A percentile compares a stretch with the other conserved stretches of the same genome.
Evolutionary conservation across 148 eudicot species (phyloP).

Genomic region (Nepenthes mirabilis): DNA sequence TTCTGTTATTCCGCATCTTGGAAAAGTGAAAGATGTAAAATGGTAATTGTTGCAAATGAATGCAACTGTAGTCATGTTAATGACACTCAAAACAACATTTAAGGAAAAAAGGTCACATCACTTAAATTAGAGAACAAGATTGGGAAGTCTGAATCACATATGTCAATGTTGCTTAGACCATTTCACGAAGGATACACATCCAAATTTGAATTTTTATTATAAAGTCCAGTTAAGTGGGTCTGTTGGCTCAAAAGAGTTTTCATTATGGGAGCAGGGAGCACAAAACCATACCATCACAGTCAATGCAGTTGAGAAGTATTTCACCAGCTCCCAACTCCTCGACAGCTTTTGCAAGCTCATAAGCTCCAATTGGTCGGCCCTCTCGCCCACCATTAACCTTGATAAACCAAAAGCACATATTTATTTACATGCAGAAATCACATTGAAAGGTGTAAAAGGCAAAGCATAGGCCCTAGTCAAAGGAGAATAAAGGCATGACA

Average conservation of each 20-base stretch:
- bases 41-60: too few relatives aligned
- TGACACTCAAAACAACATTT: too few relatives aligned
- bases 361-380: conserved; percentile 91
- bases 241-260: not conserved
- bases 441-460: not conserved
- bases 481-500: not conserved
- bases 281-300: conserved; percentile 72
- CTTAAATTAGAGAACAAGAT: too few relatives aligned
- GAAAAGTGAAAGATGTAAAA: too few relatives aligned
- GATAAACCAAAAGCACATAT: not conserved
- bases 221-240: too few relatives aligned
- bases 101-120: too few relatives aligned
- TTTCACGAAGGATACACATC: too few relatives aligned
- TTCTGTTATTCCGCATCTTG: too few relatives aligned
- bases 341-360: conserved; percentile 98
- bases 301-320: conserved; percentile 89
- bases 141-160: too few relatives aligned
- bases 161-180: too few relatives aligned
- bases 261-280: not conserved
- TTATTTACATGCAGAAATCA: not conserved
- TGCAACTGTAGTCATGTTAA: too few relatives aligned
- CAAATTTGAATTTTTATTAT: too few relatives aligned
- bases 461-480: not conserved
- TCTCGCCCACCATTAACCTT: conserved; percentile 98
- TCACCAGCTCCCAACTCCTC: conserved; percentile 98